Evolutionary conservation across 2,329 filamentous ascomycete genomes (phyloP), one percentile per base, ranked within the genome.

Genomic region (Cladorrhinum sp.): DNA sequence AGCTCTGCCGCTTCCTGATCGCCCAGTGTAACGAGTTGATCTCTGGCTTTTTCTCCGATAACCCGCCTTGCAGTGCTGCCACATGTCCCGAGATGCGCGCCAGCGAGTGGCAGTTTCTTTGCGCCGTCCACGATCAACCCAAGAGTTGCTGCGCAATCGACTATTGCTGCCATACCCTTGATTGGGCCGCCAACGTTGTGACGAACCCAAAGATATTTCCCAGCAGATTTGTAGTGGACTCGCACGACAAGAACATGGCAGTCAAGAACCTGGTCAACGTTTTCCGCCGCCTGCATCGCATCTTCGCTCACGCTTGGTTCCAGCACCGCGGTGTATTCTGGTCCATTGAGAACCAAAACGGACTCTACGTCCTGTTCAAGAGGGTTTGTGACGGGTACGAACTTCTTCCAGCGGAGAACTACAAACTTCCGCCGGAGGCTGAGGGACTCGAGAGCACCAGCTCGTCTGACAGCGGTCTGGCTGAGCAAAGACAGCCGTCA

Each of bases 301-400:
- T 99, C 75, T 99, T 98, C 72, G 95, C 95, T 51, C 95, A 99
- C 73, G 95, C 95, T 7, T 99, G 95, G 95, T 99, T 97, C 74
- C 92, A 97, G 76, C 95, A 99, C 74, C 86, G 93, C 50, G 89
- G 90, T 58, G 91, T 97, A 57, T 99, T 98, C 74, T 98, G 93
- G 92, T 87, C 90, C 45, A 89, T 98, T 1, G 95, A 99, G 76
- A 85, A 85, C 9, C 86, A 92, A 72, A 92, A 91, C n/a, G 95
- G 95, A 0, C 78, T 99, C 10, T 99, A 99, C 73, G 85, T 96
- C 60, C 89, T 99, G 70, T 99, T 98, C 82, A 98, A 97, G 81
- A 95, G 90, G 0, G 93, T 98, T 22, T 98, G 93, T 75, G 95
- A 99, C 73, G 83, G 89, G 68, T 97, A 96, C 75, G 88, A 89